Base-by-base conservation (phyloP, 2,329 filamentous ascomycete species). In the Monosporascus cannonballus region DNA sequence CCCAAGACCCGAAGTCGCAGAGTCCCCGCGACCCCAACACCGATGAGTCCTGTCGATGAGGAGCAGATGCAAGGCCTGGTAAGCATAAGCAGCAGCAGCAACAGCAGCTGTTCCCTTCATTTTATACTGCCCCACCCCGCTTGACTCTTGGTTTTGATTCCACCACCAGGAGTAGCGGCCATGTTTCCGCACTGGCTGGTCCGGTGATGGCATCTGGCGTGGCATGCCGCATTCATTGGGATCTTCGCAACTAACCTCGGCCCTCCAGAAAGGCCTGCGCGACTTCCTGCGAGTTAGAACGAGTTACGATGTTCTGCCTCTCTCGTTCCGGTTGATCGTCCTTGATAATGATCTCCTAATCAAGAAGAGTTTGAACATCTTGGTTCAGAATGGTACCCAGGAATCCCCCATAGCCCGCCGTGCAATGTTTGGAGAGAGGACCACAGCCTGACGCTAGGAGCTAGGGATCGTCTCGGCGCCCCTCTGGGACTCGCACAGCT, bases 241-340 rank as follows among this genome's bases (percentile, higher is more conserved):
- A 25, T 27, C 25, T 42, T 48, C 22, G 37, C 39, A 27, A 48
- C 57, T 56, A 46, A 56, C 45, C 50, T 25, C 47, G 36, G 51
- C 39, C 50, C 53, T 63, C 59, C 72, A 96, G 92, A 86, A 86
- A 76, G 87, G 89, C 58, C 92, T 97, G 64, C 89, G 94, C 72
- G 89, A 96, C 64, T 99, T 99, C 74, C 85, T 99, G 69, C 96
- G 92, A 72, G 87, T 95, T 62, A 87, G 94, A 67, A 97, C 90
- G 37, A 96, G 92, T 71, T 99, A 99, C 77, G 94, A 99, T 74
- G 94, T 99, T 61, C 80, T 99, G 47, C 94, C 94, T 18, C 83
- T 99, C 56, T 96, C 92, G 61, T 99, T 96, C 73, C 89, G 94
- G 58, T 84, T 99, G 51, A 95, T 99, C 66, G 84, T 96, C 59